These are phyloP conservation scores for Melaleuca quinquenervia DNA, from an alignment of 345 rosid genomes.

Conservation along the genomic window DNA sequence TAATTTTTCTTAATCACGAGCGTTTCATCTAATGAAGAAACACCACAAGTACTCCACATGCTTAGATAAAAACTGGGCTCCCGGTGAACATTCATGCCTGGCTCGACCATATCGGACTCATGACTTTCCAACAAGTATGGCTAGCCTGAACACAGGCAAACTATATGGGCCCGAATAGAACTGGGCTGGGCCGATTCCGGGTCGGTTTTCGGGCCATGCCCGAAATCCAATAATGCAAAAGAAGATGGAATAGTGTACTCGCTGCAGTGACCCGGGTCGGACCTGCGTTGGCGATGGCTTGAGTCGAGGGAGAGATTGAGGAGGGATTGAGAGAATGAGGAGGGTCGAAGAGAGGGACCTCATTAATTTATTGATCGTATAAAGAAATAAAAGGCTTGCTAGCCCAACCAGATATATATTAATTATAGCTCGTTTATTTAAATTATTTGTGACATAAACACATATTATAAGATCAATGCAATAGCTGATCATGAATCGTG, in stretches of 20 bases:
- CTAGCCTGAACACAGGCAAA: not conserved
- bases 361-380: not conserved
- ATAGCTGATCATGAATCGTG: not conserved
- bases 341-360: not conserved
- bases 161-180: not conserved
- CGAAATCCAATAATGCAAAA: not conserved
- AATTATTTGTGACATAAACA: not conserved
- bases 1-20: too few species aligned
- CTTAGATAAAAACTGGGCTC: not conserved
- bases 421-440: not conserved
- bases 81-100: not conserved
- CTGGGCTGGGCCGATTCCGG: not conserved
- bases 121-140: not conserved
- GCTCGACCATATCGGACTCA: not conserved
- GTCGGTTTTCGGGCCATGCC: not conserved
- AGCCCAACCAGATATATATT: too few species aligned
- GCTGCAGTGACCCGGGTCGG: too few species aligned
- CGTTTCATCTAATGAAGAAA: too few species aligned
- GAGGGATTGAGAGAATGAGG: not conserved
- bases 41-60: too few species aligned
- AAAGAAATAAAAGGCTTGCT: not conserved
- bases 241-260: not conserved
- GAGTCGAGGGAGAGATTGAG: not conserved
- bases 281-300: too few species aligned
- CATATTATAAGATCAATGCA: not conserved